Evolutionary conservation across 805 yeast species (phyloP).

Genomic region (Zygotorulaspora danielsina): DNA sequence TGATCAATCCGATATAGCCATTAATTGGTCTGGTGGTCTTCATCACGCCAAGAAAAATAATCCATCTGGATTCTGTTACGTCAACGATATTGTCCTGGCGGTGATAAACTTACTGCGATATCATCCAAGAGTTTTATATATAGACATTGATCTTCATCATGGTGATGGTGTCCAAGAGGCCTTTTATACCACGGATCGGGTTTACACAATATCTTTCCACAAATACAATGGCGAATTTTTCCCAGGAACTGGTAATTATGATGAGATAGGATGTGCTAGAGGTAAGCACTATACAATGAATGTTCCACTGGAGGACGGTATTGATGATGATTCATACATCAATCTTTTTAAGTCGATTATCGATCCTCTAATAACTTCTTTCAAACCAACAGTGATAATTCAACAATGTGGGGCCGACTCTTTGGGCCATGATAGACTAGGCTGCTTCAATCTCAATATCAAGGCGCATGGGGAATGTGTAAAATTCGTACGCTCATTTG

Average conservation of each 20-base stretch:
- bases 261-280: slow-evolving; percentile 78
- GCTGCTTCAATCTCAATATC: slow-evolving; percentile 92
- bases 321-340: slow-evolving; percentile 70
- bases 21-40: slow-evolving; percentile 89
- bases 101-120: slow-evolving; percentile 72
- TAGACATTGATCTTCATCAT: slow-evolving; percentile 88
- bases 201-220: slow-evolving; percentile 86
- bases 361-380: slow-evolving; percentile 81
- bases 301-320: slow-evolving; percentile 88
- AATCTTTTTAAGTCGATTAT: slow-evolving; percentile 60
- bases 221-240: slow-evolving; percentile 85
- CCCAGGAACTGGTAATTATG: slow-evolving; percentile 87
- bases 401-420: slow-evolving; percentile 99
- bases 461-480: slow-evolving; percentile 96
- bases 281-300: slow-evolving; percentile 82
- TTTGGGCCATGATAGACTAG: slow-evolving; percentile 89
- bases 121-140: slow-evolving; percentile 81
- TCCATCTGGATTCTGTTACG: slow-evolving; percentile 87
- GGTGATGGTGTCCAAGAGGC: slow-evolving; percentile 97
- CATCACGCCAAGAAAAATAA: slow-evolving; percentile 91
- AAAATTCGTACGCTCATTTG: slow-evolving; percentile 76
- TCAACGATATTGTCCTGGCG: slow-evolving; percentile 85
- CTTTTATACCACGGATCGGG: slow-evolving; percentile 85
- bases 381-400: slow-evolving; percentile 94
- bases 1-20: slow-evolving; percentile 85